Percentiles rank a stretch among this genome's conserved stretches.
Evolutionary conservation across 2,329 filamentous ascomycete genomes (phyloP).

Genomic region (Aureobasidium musti): DNA sequence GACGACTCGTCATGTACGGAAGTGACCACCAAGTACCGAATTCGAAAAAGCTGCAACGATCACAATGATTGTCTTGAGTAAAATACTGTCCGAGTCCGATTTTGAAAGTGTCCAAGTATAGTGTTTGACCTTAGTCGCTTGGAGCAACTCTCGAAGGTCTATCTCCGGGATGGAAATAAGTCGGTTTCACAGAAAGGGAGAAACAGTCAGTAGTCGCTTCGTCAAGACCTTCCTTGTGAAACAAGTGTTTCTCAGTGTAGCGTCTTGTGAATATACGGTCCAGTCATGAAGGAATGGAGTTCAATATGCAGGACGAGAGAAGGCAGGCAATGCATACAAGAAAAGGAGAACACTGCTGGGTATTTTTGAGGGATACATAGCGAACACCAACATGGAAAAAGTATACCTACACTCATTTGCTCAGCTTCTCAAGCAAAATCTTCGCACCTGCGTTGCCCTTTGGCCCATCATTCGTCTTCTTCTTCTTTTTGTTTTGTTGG

Average conservation of each 20-base stretch:
- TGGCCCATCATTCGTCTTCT: slow-evolving; percentile 39
- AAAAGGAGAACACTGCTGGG: slow-evolving; percentile 14
- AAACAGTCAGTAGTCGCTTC: no score
- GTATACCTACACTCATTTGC: slow-evolving; percentile 8
- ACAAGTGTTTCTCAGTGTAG: not conserved
- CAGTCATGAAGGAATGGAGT: not conserved
- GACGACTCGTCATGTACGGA: not conserved
- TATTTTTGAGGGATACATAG: slow-evolving; percentile 24
- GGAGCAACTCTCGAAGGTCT: not conserved
- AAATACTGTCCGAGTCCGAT: not conserved
- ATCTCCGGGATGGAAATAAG: not conserved
- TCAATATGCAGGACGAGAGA: not conserved
- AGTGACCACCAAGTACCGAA: not conserved
- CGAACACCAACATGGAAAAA: slow-evolving; percentile 1
- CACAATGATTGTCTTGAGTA: not conserved
- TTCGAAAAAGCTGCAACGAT: not conserved
- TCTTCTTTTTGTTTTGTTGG: slow-evolving; percentile 40
- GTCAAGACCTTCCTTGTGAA: not conserved
- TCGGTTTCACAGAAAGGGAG: not conserved
- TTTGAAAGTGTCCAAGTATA: not conserved
- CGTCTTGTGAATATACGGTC: not conserved
- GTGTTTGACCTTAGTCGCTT: not conserved
- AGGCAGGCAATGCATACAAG: not conserved
- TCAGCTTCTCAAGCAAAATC: slow-evolving; percentile 49
- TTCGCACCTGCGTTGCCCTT: slow-evolving; percentile 51